Evolutionary conservation across 805 yeast genomes (phyloP).

Genomic region (Kazachstania bromeliacearum): DNA sequence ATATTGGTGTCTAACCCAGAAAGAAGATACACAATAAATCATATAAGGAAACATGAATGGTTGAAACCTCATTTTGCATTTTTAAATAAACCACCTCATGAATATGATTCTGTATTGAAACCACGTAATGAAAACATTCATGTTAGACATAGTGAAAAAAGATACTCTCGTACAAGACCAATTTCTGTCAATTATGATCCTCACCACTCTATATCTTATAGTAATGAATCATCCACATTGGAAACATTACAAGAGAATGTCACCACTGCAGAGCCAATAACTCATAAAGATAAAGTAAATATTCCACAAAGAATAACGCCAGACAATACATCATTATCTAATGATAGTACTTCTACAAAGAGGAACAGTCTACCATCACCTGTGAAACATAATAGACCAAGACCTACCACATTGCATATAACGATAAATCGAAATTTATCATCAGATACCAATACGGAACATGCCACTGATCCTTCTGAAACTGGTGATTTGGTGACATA

Average conservation of each 20-base stretch:
- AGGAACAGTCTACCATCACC: neutral
- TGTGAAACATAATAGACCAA: constrained; percentile 3
- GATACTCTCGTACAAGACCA: too few relatives aligned
- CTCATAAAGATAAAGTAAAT: neutral
- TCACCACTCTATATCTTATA: too few relatives aligned
- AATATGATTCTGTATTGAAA: constrained; percentile 81
- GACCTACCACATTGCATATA: constrained; percentile 6
- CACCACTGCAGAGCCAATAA: neutral
- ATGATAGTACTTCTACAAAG: neutral
- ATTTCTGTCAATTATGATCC: too few relatives aligned
- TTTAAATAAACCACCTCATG: constrained; percentile 73
- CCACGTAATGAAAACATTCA: too few relatives aligned
- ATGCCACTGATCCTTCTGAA: too few relatives aligned
- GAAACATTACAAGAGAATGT: neutral
- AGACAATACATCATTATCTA: neutral
- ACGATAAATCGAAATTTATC: neutral
- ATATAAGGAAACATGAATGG: constrained; percentile 81
- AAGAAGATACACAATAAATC: constrained; percentile 57
- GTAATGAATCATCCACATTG: too few relatives aligned
- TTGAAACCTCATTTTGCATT: constrained; percentile 73
- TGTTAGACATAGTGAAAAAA: too few relatives aligned
- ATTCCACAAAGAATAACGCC: neutral
- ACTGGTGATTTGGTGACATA: too few relatives aligned
- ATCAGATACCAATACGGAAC: neutral
- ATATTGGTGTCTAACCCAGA: constrained; percentile 80